Percentiles rank a stretch among this genome's conserved stretches.
Conservation (phyloP, 371 early-diverging fungal species). For the Actinomortierella wolfii region DNA sequence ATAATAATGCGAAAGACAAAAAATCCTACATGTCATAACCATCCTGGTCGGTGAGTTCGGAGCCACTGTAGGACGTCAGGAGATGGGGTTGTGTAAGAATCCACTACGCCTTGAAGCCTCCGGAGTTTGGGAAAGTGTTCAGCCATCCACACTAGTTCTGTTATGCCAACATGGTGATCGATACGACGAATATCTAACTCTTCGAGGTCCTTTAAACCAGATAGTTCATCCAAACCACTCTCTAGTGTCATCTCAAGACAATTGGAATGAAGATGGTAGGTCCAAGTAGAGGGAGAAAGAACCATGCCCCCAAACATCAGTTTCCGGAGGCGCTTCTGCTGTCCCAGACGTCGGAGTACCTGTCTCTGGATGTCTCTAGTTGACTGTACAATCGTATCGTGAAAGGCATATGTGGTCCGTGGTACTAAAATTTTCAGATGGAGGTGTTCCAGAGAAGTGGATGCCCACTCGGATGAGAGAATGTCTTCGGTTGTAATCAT, state of each 20-base stretch:
- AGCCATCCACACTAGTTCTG: neutral
- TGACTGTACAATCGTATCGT: no score
- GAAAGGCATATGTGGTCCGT: no score
- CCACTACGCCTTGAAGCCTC: neutral
- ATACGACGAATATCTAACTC: conserved; percentile 5
- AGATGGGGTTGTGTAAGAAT: no score
- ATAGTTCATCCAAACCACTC: conserved; percentile 9
- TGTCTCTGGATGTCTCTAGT: neutral
- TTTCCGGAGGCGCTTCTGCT: neutral
- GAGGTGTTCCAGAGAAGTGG: no score
- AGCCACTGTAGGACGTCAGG: no score
- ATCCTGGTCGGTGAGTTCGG: no score
- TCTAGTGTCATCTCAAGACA: conserved; percentile 10
- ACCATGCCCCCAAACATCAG: neutral
- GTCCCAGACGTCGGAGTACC: conserved; percentile 4
- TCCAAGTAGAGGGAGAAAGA: neutral
- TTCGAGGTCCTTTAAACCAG: neutral
- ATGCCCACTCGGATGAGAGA: no score
- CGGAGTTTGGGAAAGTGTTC: neutral
- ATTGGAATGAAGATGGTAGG: neutral
- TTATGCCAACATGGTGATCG: neutral
- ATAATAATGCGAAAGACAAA: no score
- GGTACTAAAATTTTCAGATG: no score
- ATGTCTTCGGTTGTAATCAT: no score
- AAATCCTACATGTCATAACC: no score